A percentile compares a stretch with the other conserved stretches of the same genome.
Conservation (phyloP, 1,139 yeast genomes). For the Suhomyces coccinellae region DNA sequence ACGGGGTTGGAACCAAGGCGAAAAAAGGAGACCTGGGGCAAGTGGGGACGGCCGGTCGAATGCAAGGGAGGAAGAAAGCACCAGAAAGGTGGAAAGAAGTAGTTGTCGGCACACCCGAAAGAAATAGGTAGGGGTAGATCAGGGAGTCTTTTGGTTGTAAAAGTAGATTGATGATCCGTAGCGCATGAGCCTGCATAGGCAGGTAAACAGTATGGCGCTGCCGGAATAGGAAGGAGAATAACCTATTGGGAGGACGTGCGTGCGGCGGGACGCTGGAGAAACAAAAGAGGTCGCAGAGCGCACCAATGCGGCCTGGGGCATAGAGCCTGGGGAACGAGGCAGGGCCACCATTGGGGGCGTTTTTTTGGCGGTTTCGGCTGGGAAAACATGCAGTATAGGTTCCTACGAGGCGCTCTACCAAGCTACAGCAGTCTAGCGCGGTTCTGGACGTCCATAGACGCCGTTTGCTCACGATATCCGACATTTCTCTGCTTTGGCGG, state of each 20-base stretch:
- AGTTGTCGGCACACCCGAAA: too few relatives aligned
- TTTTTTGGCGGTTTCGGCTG: too few relatives aligned
- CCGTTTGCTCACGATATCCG: too few relatives aligned
- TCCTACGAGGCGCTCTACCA: too few relatives aligned
- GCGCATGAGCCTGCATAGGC: constrained; percentile 5
- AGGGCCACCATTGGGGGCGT: too few relatives aligned
- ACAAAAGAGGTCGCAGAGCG: background rate
- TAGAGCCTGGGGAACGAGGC: background rate
- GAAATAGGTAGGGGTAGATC: background rate
- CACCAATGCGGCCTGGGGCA: background rate
- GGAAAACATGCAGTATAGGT: too few relatives aligned
- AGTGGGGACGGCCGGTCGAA: background rate
- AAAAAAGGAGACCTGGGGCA: background rate
- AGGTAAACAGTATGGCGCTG: constrained; percentile 9
- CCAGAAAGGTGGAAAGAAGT: background rate
- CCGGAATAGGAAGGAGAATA: constrained; percentile 14
- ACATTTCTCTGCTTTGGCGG: too few relatives aligned
- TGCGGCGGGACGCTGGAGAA: constrained; percentile 3
- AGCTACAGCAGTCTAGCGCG: too few relatives aligned
- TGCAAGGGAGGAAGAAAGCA: background rate
- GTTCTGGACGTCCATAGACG: too few relatives aligned
- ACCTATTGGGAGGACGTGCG: constrained; percentile 9
- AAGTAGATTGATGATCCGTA: constrained; percentile 1
- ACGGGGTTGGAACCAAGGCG: background rate
- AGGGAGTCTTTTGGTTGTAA: background rate